Evolutionary conservation across 2,329 filamentous ascomycete genomes (phyloP).

Genomic region (Fusarium foetens): DNA sequence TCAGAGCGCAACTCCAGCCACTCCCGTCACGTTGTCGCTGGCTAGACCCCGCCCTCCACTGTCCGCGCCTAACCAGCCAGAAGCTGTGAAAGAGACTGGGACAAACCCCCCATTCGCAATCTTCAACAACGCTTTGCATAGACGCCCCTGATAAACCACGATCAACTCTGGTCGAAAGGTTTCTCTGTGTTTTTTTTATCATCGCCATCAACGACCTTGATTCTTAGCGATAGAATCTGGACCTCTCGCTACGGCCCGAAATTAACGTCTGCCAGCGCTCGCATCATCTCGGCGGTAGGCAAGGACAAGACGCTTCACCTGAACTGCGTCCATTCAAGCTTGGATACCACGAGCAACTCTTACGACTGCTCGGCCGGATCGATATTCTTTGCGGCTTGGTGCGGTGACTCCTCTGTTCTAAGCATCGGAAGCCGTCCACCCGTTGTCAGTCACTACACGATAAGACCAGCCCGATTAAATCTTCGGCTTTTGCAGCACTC

Average conservation of each 20-base stretch:
- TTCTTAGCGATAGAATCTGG: constrained; percentile 2
- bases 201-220: constrained; percentile 11
- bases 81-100: constrained; percentile 38
- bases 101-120: constrained; percentile 26
- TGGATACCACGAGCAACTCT: constrained; percentile 21
- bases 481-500: constrained; percentile 20
- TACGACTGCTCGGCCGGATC: constrained; percentile 14
- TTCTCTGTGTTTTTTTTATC: constrained; percentile 5
- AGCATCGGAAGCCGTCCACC: constrained; percentile 6
- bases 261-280: constrained; percentile 6
- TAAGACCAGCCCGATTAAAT: constrained; percentile 26
- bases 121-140: constrained; percentile 34
- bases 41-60: constrained; percentile 43
- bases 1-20: constrained; percentile 40
- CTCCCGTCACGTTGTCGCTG: constrained; percentile 45
- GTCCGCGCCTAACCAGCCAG: constrained; percentile 45
- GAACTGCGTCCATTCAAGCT: background rate
- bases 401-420: background rate
- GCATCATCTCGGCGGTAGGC: constrained; percentile 10
- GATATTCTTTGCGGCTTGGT: constrained; percentile 11
- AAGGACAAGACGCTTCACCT: constrained; percentile 12
- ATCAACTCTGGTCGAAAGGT: constrained; percentile 11
- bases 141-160: constrained; percentile 20
- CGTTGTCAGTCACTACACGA: constrained; percentile 22
- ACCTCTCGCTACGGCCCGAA: constrained; percentile 15